Evolutionary conservation across 1,284 basidiomycete genomes (phyloP).

Genomic region (Ganoderma boninense): DNA sequence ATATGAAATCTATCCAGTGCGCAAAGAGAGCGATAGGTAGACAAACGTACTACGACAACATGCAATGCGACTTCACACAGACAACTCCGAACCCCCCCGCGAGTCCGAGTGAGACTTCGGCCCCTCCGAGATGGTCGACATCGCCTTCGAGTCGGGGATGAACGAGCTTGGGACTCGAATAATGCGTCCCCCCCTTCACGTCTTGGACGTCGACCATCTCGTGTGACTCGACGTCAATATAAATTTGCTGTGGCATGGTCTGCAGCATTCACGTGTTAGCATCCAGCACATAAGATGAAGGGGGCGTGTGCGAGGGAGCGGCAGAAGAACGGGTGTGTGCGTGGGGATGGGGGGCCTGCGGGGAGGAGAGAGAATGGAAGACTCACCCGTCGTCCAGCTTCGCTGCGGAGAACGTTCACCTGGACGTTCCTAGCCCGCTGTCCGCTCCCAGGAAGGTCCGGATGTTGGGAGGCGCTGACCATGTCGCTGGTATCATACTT

Average conservation of each 20-base stretch:
- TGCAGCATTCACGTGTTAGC: neutral
- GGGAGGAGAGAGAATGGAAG: neutral
- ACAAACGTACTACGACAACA: neutral
- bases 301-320: neutral
- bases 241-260: constrained; percentile 34
- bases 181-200: constrained; percentile 7
- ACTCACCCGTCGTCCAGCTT: constrained; percentile 2
- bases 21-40: neutral
- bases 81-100: neutral
- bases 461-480: neutral
- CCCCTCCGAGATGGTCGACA: neutral
- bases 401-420: constrained; percentile 9
- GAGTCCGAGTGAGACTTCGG: neutral
- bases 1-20: neutral
- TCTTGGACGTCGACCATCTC: constrained; percentile 37
- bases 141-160: constrained; percentile 13
- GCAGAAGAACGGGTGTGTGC: too few relatives aligned
- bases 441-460: neutral
- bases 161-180: neutral
- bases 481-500: constrained; percentile 31
- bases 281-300: neutral
- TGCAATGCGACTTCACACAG: neutral
- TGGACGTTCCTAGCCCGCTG: constrained; percentile 5
- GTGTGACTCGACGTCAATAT: constrained; percentile 42
- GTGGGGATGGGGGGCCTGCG: too few relatives aligned